Percentiles rank a stretch among this genome's conserved stretches.
Conservation (phyloP, 257 asterid species). For the Solanum rostratum region DNA sequence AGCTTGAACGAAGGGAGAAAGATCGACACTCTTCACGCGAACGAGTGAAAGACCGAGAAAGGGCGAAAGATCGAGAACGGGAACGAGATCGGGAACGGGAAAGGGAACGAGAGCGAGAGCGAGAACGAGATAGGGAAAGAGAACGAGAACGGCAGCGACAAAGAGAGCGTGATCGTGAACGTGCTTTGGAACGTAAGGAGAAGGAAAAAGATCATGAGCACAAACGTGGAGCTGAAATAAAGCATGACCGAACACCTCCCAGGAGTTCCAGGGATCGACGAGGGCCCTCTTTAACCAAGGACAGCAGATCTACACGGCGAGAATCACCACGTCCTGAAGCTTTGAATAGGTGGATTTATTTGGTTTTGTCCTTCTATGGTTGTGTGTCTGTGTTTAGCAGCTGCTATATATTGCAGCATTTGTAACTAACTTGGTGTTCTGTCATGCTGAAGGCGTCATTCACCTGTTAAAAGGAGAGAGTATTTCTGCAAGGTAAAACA, state of each 20-base stretch:
- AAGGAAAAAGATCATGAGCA: slow-evolving; percentile 60
- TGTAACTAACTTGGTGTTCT: slow-evolving; percentile 69
- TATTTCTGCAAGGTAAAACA: slow-evolving; percentile 93
- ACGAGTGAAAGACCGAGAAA: slow-evolving; percentile 67
- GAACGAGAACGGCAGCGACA: slow-evolving; percentile 43
- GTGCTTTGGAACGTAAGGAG: slow-evolving; percentile 36
- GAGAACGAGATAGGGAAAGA: slow-evolving; percentile 31
- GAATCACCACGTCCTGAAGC: slow-evolving; percentile 84
- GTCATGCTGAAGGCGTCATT: slow-evolving; percentile 91
- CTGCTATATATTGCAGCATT: slow-evolving; percentile 51
- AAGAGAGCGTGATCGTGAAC: slow-evolving; percentile 57
- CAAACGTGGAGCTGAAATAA: slow-evolving; percentile 50
- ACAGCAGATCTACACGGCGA: slow-evolving; percentile 47
- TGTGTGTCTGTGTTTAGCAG: slow-evolving; percentile 43
- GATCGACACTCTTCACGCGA: slow-evolving; percentile 55
- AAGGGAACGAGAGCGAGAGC: slow-evolving; percentile 43
- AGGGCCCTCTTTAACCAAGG: slow-evolving; percentile 66
- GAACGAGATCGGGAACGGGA: slow-evolving; percentile 48
- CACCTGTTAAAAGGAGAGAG: slow-evolving; percentile 93
- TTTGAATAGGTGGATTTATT: slow-evolving; percentile 80
- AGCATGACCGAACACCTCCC: slow-evolving; percentile 65
- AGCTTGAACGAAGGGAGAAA: slow-evolving; percentile 64
- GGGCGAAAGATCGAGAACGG: slow-evolving; percentile 55
- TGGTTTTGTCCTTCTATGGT: slow-evolving; percentile 44
- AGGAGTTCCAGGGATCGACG: slow-evolving; percentile 72